Evolutionary conservation across 345 rosid species (phyloP).

Genomic region (sweet orange (Citrus sinensis)): DNA sequence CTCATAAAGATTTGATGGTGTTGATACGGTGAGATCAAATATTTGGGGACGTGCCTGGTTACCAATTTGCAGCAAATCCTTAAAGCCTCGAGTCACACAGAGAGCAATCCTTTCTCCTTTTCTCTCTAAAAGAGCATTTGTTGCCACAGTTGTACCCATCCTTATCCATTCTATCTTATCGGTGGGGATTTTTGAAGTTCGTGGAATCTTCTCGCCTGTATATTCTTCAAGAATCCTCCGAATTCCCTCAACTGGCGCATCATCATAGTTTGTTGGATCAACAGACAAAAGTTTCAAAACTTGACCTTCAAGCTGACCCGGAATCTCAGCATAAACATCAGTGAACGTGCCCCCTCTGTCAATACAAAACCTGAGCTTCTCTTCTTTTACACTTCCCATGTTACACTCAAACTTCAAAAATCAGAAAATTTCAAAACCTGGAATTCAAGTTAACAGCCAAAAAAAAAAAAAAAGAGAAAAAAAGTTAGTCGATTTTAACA

Average conservation of each 20-base stretch:
- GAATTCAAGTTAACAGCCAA: background rate
- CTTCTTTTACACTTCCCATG: slow-evolving; percentile 51
- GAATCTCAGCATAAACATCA: slow-evolving; percentile 94
- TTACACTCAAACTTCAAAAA: slow-evolving; percentile 7
- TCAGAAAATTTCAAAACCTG: slow-evolving; percentile 4
- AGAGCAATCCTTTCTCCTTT: slow-evolving; percentile 91
- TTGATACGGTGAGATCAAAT: slow-evolving; percentile 77
- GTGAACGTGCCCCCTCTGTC: slow-evolving; percentile 98
- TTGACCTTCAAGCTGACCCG: slow-evolving; percentile 64
- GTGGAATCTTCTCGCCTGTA: slow-evolving; percentile 59
- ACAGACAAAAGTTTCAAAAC: slow-evolving; percentile 89
- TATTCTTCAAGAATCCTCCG: slow-evolving; percentile 85
- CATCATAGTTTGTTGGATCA: slow-evolving; percentile 91
- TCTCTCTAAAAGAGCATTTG: slow-evolving; percentile 93
- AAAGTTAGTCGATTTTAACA: background rate
- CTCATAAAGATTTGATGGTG: slow-evolving; percentile 84
- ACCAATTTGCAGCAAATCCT: slow-evolving; percentile 91
- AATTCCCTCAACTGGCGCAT: slow-evolving; percentile 96
- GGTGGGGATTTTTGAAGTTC: slow-evolving; percentile 72
- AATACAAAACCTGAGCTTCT: slow-evolving; percentile 76
- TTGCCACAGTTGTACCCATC: slow-evolving; percentile 98
- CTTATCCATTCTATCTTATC: slow-evolving; percentile 94
- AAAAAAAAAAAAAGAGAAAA: background rate
- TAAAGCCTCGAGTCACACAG: slow-evolving; percentile 83
- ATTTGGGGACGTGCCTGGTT: slow-evolving; percentile 91